Evolutionary conservation across 371 early-diverging fungal genomes (phyloP).

Genomic region (Apophysomyces variabilis): DNA sequence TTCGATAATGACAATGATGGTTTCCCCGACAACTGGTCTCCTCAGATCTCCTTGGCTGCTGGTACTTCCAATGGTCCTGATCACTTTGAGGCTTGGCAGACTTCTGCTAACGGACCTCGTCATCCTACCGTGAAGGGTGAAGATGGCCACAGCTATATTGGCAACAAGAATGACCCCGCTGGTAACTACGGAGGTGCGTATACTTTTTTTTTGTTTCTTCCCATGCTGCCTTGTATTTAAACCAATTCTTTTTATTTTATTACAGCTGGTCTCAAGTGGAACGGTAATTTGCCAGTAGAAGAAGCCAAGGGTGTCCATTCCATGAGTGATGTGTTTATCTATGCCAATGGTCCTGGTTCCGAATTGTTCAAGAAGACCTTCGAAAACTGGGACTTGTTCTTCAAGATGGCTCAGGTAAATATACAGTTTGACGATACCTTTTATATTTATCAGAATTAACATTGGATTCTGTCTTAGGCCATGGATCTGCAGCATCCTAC

Average conservation of each 20-base stretch:
- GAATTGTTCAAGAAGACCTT: constrained; percentile 57
- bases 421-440: too few species aligned
- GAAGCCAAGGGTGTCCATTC: constrained; percentile 59
- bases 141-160: constrained; percentile 33
- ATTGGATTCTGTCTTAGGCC: constrained; percentile 4
- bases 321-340: constrained; percentile 65
- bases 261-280: constrained; percentile 41
- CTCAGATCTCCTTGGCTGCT: constrained; percentile 64
- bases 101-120: constrained; percentile 46
- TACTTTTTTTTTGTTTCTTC: not conserved
- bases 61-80: constrained; percentile 66
- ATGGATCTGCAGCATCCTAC: constrained; percentile 25
- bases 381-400: constrained; percentile 68
- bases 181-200: constrained; percentile 40
- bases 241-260: too few species aligned
- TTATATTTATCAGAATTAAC: too few species aligned
- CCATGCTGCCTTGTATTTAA: not conserved
- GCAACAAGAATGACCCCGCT: constrained; percentile 39
- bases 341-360: constrained; percentile 59
- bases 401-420: constrained; percentile 56
- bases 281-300: constrained; percentile 41
- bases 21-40: constrained; percentile 66
- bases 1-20: constrained; percentile 68
- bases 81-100: constrained; percentile 66
- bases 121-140: constrained; percentile 34